Evolutionary conservation across 148 eudicot genomes (phyloP), one percentile per base, ranked within the genome.

Genomic region (Rhododendron vialii): DNA sequence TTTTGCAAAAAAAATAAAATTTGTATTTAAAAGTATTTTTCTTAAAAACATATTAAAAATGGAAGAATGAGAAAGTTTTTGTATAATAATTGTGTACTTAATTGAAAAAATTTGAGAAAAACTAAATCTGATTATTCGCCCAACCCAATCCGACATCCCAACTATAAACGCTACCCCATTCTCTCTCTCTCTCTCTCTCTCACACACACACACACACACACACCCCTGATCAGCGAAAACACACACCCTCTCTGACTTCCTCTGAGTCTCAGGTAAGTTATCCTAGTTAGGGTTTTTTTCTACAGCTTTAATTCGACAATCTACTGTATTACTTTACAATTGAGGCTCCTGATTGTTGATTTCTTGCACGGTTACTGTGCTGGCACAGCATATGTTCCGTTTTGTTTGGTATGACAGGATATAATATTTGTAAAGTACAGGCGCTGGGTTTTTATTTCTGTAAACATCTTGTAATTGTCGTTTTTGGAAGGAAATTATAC

Each of bases 251-350:
- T 22, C 33, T 4, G n/a, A 43, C 82, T 45, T 13, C 35, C 24
- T 78, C 81, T 45, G 17, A 55, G 84, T 78, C 81, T 43, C 45
- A 55, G 84, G 84, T 82, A 82, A 11, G 74, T 38, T 38, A 22
- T 61, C 74, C 50, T 38, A 82, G 41, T 22, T 10, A 82, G 74
- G 84, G 84, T 38, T 57, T 57, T 36, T 24, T 15, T 51, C 1
- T 11, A 18, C 9, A 24, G 17, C 28, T 81, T 55, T 17, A 20
- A 61, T 28, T 53, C 1, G 24, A 35, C 10, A 15, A 2, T 20
- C 5, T 20, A 30, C 30, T 30, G 30, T 30, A 17, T 33, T 12
- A n/a, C 33, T 24, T 36, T 82, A 48, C 84, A 4, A 8, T 0
- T 55, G 30, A 57, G 55, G 71, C 67, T 57, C 4, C 50, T 33